Percentiles rank a stretch among this genome's conserved stretches.
Conservation (phyloP, 2,329 filamentous ascomycete genomes). For the Aspergillus niger region DNA sequence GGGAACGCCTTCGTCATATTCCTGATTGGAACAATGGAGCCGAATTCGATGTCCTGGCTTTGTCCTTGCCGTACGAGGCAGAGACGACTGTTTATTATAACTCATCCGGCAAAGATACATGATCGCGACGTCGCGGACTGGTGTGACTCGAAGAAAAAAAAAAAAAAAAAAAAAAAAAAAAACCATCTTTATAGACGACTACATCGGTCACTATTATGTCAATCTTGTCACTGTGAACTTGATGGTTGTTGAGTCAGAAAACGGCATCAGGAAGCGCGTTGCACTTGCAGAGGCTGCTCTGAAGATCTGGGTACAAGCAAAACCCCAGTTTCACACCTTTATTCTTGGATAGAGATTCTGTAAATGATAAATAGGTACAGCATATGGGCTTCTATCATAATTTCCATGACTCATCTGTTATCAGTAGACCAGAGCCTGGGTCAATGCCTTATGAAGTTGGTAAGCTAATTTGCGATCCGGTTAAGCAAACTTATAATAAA, state of each 20-base stretch:
- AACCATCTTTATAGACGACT: not conserved
- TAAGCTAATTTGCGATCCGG: too few relatives aligned
- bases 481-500: too few relatives aligned
- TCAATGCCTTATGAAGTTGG: too few relatives aligned
- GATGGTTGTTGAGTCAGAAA: not conserved
- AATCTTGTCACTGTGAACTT: not conserved
- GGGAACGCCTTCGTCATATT: not conserved
- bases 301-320: not conserved
- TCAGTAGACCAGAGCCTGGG: too few relatives aligned
- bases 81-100: rapidly evolving
- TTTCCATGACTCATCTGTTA: too few relatives aligned
- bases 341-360: not conserved
- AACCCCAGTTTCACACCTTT: not conserved
- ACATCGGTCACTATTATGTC: not conserved
- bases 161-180: not conserved
- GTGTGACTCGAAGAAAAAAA: not conserved
- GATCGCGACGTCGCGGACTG: not conserved
- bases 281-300: not conserved
- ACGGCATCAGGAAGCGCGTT: not conserved
- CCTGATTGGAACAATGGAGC: not conserved
- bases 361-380: too few relatives aligned
- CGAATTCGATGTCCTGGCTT: not conserved
- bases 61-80: not conserved
- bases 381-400: too few relatives aligned
- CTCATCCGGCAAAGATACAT: not conserved